phyloP scores from a whole-genome alignment of 257 asterid genomes.

The Lycium barbarum region DNA sequence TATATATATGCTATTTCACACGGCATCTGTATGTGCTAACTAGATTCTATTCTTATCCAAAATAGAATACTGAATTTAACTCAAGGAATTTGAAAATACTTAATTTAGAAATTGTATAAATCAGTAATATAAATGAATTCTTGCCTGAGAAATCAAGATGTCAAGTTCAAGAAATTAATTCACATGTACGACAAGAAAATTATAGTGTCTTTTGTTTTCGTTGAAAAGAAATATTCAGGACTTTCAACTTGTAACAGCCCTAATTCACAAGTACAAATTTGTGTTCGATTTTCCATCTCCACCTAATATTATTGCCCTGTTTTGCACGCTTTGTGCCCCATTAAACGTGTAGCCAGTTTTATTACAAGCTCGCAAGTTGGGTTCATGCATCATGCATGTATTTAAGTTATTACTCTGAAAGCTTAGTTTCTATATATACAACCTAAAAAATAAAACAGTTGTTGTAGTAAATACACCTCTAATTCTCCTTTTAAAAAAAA shows the following conservation, averaged over 20 bases:
- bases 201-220: background rate
- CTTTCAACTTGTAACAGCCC: background rate
- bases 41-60: too few species aligned
- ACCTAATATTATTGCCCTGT: constrained; percentile 16
- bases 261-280: background rate
- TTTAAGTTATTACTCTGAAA: background rate
- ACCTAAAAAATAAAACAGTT: background rate
- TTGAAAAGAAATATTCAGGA: background rate
- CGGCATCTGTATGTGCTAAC: too few species aligned
- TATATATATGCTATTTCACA: too few species aligned
- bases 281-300: background rate
- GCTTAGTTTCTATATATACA: background rate
- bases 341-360: background rate
- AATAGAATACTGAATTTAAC: too few species aligned
- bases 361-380: background rate
- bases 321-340: constrained; percentile 24
- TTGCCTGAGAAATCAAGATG: background rate
- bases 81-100: too few species aligned
- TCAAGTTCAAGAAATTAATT: background rate
- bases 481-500: too few species aligned
- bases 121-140: too few species aligned
- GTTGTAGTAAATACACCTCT: too few species aligned
- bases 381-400: background rate
- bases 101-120: too few species aligned
- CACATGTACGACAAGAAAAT: background rate